Evolutionary conservation across 2,329 filamentous ascomycete species (phyloP).

Genomic region (Macrophomina phaseolina): DNA sequence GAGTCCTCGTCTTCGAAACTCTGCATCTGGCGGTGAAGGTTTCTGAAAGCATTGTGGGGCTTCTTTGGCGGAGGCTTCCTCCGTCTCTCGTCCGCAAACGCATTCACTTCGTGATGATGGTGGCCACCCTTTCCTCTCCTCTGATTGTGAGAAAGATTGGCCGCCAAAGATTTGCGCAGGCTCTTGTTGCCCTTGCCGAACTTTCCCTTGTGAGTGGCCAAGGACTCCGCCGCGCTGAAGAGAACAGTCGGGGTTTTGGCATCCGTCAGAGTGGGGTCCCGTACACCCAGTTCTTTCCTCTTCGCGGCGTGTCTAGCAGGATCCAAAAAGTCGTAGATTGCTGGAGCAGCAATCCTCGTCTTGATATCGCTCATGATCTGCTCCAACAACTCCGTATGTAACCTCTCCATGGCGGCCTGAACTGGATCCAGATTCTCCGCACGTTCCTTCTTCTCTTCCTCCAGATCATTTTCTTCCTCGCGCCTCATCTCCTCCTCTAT

Average conservation of each 20-base stretch:
- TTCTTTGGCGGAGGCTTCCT: conserved; percentile 59
- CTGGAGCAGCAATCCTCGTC: conserved; percentile 80
- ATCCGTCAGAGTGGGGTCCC: conserved; percentile 66
- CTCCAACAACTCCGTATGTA: conserved; percentile 81
- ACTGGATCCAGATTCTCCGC: conserved; percentile 92
- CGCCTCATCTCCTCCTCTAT: conserved; percentile 68
- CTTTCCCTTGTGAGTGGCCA: conserved; percentile 17
- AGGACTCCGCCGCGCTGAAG: conserved; percentile 41
- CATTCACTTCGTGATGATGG: conserved; percentile 42
- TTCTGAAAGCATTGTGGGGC: conserved; percentile 72
- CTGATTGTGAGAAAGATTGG: conserved; percentile 1
- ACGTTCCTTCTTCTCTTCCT: conserved; percentile 87
- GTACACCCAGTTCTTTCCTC: conserved; percentile 77
- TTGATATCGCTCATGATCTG: conserved; percentile 90
- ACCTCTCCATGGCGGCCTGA: conserved; percentile 76
- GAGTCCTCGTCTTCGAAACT: conserved; percentile 79
- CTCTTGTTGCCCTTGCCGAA: conserved; percentile 19
- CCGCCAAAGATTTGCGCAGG: conserved; percentile 20
- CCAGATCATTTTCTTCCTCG: conserved; percentile 81
- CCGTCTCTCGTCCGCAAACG: conserved; percentile 64
- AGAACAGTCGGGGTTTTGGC: conserved; percentile 61
- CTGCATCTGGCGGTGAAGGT: conserved; percentile 79
- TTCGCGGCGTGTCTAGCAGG: conserved; percentile 81
- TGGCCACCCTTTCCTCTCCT: conserved; percentile 19
- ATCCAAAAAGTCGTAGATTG: conserved; percentile 80